Conservation (phyloP, 805 yeast genomes). For the Teunomyces tritomae region DNA sequence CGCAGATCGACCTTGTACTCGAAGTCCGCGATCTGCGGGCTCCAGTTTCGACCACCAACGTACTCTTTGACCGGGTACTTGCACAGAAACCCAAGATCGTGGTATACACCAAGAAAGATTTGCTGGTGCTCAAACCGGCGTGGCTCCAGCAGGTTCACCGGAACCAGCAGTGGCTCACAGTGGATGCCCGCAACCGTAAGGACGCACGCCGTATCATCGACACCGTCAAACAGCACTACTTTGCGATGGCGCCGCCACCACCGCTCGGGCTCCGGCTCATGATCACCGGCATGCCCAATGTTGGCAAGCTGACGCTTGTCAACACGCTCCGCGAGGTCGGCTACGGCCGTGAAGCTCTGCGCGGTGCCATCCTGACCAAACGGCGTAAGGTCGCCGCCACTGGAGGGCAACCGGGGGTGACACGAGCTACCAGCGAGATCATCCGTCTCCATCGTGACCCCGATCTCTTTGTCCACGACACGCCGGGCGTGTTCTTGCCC, state of each 20-base stretch:
- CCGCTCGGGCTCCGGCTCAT: conserved; percentile 78
- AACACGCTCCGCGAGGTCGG: conserved; percentile 61
- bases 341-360: conserved; percentile 18
- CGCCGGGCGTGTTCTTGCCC: conserved; percentile 92
- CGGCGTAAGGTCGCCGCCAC: conserved; percentile 70
- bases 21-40: conserved; percentile 91
- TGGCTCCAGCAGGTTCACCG: conserved; percentile 35
- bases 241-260: conserved; percentile 59
- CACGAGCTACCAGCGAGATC: conserved; percentile 72
- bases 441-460: conserved; percentile 63
- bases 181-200: conserved; percentile 53
- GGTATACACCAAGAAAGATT: conserved; percentile 75
- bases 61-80: conserved; percentile 67
- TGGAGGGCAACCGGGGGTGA: conserved; percentile 89
- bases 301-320: conserved; percentile 89
- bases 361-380: conserved; percentile 30
- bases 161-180: conserved; percentile 39
- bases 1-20: conserved; percentile 75
- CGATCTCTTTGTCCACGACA: conserved; percentile 71
- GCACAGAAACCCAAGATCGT: conserved; percentile 56
- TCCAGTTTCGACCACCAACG: conserved; percentile 80
- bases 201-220: conserved; percentile 54
- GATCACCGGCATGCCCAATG: conserved; percentile 94
- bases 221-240: conserved; percentile 44
- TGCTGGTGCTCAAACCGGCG: conserved; percentile 43